Percentiles rank a stretch among this genome's conserved stretches.
Evolutionary conservation across 2,329 filamentous ascomycete species (phyloP).

Genomic region (Aspergillus unguis): DNA sequence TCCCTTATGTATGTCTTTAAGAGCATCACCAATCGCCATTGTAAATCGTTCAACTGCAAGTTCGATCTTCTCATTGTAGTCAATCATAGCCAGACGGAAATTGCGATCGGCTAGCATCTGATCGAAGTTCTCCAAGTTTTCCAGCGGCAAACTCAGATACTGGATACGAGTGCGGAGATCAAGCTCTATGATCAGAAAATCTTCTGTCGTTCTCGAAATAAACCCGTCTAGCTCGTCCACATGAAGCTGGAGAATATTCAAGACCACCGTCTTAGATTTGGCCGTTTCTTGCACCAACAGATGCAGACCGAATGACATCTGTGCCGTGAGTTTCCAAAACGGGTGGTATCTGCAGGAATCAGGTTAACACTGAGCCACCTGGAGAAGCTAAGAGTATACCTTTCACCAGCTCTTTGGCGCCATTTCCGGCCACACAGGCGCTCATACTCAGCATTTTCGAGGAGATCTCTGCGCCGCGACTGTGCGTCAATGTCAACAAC

Average conservation of each 20-base stretch:
- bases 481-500: slow-evolving; percentile 40
- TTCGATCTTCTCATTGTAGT: slow-evolving; percentile 87
- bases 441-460: slow-evolving; percentile 66
- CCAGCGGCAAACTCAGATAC: slow-evolving; percentile 76
- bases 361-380: slow-evolving; percentile 2
- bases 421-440: slow-evolving; percentile 70
- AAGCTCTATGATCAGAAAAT: slow-evolving; percentile 71
- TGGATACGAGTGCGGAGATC: slow-evolving; percentile 79
- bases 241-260: slow-evolving; percentile 83
- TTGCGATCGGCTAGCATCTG: slow-evolving; percentile 79
- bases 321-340: slow-evolving; percentile 82
- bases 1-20: slow-evolving; percentile 76
- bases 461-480: slow-evolving; percentile 60
- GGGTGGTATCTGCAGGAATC: slow-evolving; percentile 65
- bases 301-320: slow-evolving; percentile 92
- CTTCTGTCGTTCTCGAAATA: slow-evolving; percentile 78
- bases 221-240: slow-evolving; percentile 94
- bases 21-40: slow-evolving; percentile 68
- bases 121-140: slow-evolving; percentile 79
- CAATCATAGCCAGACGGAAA: slow-evolving; percentile 77
- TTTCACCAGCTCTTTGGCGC: slow-evolving; percentile 69
- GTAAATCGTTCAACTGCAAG: slow-evolving; percentile 80
- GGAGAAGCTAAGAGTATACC: slow-evolving; percentile 15
- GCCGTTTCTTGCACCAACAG: slow-evolving; percentile 79
- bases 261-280: slow-evolving; percentile 82